These are phyloP conservation scores for Clathrospora elynae DNA, from an alignment of 2,329 filamentous ascomycete species.

Conservation along the genomic window DNA sequence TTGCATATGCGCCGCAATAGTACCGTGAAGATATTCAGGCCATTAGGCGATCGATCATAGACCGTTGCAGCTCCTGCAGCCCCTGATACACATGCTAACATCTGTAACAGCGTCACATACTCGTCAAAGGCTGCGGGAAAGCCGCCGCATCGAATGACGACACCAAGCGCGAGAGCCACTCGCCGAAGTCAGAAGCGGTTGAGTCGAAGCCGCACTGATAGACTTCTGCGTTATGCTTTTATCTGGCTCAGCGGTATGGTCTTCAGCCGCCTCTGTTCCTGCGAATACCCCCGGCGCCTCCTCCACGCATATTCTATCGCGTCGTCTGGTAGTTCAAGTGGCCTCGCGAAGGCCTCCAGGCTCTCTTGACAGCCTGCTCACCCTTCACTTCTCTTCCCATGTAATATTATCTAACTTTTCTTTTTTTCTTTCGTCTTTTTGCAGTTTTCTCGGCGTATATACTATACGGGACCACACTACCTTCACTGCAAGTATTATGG, in stretches of 20 bases:
- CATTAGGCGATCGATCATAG: too few species aligned
- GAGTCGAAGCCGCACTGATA: constrained; percentile 38
- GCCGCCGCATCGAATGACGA: constrained; percentile 39
- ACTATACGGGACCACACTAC: constrained; percentile 23
- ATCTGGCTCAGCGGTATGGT: too few species aligned
- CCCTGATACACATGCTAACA: too few species aligned
- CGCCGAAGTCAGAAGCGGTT: constrained; percentile 37
- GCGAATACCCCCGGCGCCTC: too few species aligned
- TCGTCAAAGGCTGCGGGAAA: constrained; percentile 71
- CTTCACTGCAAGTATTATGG: constrained; percentile 35
- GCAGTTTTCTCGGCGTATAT: constrained; percentile 15
- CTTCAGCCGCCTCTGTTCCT: too few species aligned
- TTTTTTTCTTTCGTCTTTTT: background rate
- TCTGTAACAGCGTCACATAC: constrained; percentile 62
- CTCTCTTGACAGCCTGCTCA: constrained; percentile 8
- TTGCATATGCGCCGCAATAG: too few species aligned
- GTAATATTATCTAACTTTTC: constrained; percentile 33
- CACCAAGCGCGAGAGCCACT: constrained; percentile 43
- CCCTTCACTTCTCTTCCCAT: constrained; percentile 35
- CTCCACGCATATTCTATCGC: too few species aligned
- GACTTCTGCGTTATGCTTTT: too few species aligned
- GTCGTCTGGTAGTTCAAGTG: too few species aligned
- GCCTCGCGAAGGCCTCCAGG: too few species aligned
- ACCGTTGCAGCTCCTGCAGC: too few species aligned
- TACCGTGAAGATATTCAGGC: too few species aligned